These are phyloP conservation scores for Rhizopus arrhizus DNA, from an alignment of 371 early-diverging fungal species.

Conservation along the genomic window DNA sequence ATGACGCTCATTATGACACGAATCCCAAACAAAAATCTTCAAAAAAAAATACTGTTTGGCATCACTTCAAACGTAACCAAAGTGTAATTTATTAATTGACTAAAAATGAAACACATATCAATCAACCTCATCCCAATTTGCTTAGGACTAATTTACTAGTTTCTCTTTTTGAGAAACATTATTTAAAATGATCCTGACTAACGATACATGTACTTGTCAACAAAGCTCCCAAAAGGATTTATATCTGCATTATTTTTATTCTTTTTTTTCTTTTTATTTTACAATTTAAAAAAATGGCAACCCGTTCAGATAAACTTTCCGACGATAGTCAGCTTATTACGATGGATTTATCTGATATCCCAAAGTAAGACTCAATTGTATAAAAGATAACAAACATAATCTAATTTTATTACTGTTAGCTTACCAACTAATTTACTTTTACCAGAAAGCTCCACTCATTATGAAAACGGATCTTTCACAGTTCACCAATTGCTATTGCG, in stretches of 20 bases:
- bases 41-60: no score
- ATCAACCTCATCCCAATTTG: not conserved
- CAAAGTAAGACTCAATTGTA: constrained; percentile 15
- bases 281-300: not conserved
- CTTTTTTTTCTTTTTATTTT: no score
- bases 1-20: no score
- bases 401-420: not conserved
- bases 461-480: constrained; percentile 10
- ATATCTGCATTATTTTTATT: no score
- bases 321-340: not conserved
- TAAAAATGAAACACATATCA: no score
- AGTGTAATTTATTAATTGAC: no score
- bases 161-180: no score
- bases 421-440: constrained; percentile 22
- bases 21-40: no score
- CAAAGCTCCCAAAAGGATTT: not conserved
- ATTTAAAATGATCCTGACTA: constrained; percentile 1
- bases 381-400: not conserved
- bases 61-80: no score
- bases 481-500: constrained; percentile 28
- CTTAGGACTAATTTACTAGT: not conserved
- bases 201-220: not conserved
- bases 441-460: constrained; percentile 13
- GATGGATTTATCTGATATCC: constrained; percentile 24
- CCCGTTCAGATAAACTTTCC: not conserved